Base-by-base conservation (phyloP, 1,284 basidiomycete genomes). In the Trichosporon faecale region DNA sequence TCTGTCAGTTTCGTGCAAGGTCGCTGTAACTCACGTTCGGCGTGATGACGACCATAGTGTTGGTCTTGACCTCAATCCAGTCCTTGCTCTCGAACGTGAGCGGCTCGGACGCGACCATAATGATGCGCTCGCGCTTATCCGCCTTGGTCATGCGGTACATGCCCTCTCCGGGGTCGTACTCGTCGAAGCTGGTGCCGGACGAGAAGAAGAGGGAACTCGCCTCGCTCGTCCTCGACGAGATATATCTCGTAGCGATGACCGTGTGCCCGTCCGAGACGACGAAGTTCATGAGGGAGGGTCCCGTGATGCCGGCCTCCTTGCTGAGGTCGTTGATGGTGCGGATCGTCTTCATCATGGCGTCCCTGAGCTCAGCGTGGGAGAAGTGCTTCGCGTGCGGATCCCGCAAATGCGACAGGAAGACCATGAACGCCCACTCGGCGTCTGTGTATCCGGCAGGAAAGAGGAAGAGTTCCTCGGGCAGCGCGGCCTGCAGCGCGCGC, bases 171-270 rank as follows among this genome's bases (percentile, higher is more conserved):
- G 83, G 89, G 31, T 90, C 89, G 77, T 93, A 94, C 84, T 98
- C 94, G 75, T 92, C 94, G 79, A 98, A 99, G 14, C 90, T 90
- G 2, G 93, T 96, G 1, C 95, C 95, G 1, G 93, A 95, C 2
- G 94, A 95, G 83, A 95, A 98, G 90, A 95, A 97, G 80, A 98
- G 83, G 31, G 93, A 96, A 0, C 96, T 95, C 0, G 95, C 96
- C 82, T 98, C 95, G 71, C 96, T 93, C 6, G 89, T 90, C 64
- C 90, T 88, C 2, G 92, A 95, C 0, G 93, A 95, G 61, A 99
- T 93, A 83, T 99, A 99, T 57, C 96, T 89, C 1, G 95, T 97
- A 8, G 92, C 95, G 16, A 99, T 89, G 16, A 99, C 93, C 63
- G 91, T 93, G 77, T 93, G 88, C 1, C 96, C 96, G 79, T 98